A percentile compares a stretch with the other conserved stretches of the same genome.
Conservation (phyloP, 148 eudicot genomes). For the Cornus kousa region DNA sequence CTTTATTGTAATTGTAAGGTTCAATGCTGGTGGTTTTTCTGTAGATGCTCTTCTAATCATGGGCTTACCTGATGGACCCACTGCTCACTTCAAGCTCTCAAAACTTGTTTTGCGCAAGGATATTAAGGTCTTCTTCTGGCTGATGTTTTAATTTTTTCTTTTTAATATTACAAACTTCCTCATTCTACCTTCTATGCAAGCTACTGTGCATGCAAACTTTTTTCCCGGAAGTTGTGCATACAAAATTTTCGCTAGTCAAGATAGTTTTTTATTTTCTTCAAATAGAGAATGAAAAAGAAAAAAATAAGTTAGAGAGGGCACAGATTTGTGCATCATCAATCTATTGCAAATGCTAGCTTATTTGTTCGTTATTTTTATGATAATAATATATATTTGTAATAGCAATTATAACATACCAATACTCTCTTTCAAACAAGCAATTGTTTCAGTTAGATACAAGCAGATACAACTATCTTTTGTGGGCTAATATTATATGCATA, state of each 20-base stretch:
- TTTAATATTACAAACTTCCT: background rate
- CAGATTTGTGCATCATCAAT: background rate
- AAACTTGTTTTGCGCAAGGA: constrained; percentile 85
- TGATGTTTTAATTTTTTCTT: background rate
- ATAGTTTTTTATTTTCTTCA: background rate
- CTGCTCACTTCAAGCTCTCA: constrained; percentile 94
- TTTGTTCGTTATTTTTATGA: no score
- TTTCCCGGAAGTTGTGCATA: background rate
- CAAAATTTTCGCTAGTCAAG: background rate
- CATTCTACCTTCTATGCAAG: background rate
- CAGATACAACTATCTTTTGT: background rate
- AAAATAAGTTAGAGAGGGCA: no score
- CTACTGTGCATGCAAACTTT: background rate
- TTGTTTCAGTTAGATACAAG: background rate
- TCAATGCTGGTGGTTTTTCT: constrained; percentile 15
- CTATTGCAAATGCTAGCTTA: background rate
- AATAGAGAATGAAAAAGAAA: no score
- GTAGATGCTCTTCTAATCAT: constrained; percentile 80
- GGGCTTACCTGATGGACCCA: constrained; percentile 94
- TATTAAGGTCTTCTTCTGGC: constrained; percentile 53
- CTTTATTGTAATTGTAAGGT: background rate
- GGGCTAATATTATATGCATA: background rate
- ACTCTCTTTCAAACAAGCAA: no score
- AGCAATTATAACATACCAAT: no score
- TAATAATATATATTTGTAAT: no score